These are phyloP conservation scores for Castanospermum australe DNA, from an alignment of 306 rosid genomes.

Conservation along the genomic window DNA sequence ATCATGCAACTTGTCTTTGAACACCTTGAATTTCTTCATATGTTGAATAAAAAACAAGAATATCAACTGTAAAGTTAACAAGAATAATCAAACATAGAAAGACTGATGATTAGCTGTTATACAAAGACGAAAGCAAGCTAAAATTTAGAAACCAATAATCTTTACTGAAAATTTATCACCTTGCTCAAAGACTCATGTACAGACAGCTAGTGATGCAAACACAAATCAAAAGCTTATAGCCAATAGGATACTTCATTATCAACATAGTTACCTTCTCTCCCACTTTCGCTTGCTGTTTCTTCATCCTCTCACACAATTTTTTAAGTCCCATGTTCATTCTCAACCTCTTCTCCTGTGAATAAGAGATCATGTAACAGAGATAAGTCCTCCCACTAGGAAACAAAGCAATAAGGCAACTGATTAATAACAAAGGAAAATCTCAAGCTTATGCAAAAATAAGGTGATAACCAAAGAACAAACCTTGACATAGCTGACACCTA, in stretches of 20 bases:
- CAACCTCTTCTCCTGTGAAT: conserved; percentile 79
- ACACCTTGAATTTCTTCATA: background rate
- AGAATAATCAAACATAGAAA: background rate
- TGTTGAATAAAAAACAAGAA: background rate
- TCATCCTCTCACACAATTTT: conserved; percentile 86
- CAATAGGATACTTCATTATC: conserved; percentile 1
- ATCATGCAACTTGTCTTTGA: background rate
- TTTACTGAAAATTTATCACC: background rate
- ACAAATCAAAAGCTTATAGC: background rate
- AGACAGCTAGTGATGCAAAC: background rate
- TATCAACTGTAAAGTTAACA: background rate
- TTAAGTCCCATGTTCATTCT: conserved; percentile 89
- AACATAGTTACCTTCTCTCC: conserved; percentile 69
- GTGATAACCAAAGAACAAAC: conserved; percentile 45
- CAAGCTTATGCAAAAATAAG: background rate
- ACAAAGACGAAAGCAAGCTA: background rate
- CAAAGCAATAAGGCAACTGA: background rate
- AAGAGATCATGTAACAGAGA: conserved; percentile 7
- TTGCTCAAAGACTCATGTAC: background rate
- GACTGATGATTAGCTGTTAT: background rate
- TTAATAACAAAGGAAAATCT: conserved; percentile 3
- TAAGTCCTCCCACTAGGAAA: conserved; percentile 7
- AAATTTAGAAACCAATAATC: background rate
- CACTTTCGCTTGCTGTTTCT: conserved; percentile 84
- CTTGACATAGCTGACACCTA: conserved; percentile 98